These are phyloP conservation scores for Alectoria sarmentosa DNA, from an alignment of 495 filamentous ascomycete genomes.

Conservation along the genomic window DNA sequence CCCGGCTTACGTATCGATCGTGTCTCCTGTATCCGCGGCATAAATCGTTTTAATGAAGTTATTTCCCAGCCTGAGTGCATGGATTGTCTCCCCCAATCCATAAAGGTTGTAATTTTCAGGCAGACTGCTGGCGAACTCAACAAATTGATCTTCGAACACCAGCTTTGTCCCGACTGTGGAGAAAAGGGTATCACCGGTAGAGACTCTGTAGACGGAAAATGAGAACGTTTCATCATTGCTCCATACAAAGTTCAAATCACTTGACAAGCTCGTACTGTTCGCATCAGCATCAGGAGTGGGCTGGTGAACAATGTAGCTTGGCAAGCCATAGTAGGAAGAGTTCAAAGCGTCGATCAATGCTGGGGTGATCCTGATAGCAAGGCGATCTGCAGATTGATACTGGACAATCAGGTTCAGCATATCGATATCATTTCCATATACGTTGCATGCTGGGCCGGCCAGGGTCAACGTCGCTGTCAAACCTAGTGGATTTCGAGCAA, in stretches of 20 bases:
- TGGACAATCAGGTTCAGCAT: conserved; percentile 47
- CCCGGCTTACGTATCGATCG: conserved; percentile 44
- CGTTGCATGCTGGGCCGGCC: conserved; percentile 53
- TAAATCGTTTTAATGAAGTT: conserved; percentile 61
- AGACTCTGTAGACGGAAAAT: conserved; percentile 50
- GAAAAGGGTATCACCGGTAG: conserved; percentile 52
- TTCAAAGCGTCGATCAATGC: conserved; percentile 57
- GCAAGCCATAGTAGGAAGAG: conserved; percentile 58
- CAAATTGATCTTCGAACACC: conserved; percentile 59
- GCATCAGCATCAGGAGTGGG: conserved; percentile 42
- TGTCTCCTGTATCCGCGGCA: conserved; percentile 60
- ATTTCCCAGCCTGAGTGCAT: conserved; percentile 50
- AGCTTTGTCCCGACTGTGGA: conserved; percentile 48
- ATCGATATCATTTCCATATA: conserved; percentile 57
- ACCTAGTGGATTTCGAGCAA: conserved; percentile 39
- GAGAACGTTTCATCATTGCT: conserved; percentile 54
- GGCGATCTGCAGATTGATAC: conserved; percentile 47
- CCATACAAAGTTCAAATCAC: conserved; percentile 51
- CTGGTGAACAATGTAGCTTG: conserved; percentile 54
- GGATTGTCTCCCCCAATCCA: conserved; percentile 54
- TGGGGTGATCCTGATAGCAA: conserved; percentile 51
- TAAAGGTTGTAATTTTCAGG: conserved; percentile 59
- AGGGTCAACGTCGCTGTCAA: conserved; percentile 47
- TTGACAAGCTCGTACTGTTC: conserved; percentile 30
- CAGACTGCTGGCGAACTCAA: conserved; percentile 51